phyloP scores from a whole-genome alignment of 352 stramenopile species.

The Phytopythium ostracodes region DNA sequence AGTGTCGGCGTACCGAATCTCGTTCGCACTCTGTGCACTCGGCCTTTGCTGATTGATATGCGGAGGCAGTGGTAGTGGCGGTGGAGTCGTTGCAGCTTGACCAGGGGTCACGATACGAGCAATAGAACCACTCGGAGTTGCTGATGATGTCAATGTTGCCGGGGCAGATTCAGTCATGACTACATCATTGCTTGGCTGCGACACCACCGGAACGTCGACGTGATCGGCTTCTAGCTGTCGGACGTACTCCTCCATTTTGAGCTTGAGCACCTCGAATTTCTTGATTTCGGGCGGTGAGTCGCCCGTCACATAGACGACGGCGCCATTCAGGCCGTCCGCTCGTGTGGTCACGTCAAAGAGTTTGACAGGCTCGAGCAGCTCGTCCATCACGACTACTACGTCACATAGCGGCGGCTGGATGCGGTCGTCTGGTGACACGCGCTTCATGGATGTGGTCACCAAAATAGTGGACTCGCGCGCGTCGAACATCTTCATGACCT shows the following conservation, averaged over 20 bases:
- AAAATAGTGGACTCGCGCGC: slow-evolving; percentile 53
- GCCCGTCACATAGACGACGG: slow-evolving; percentile 71
- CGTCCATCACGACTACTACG: slow-evolving; percentile 75
- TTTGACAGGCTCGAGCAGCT: slow-evolving; percentile 68
- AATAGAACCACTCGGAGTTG: background rate
- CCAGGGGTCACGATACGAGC: background rate
- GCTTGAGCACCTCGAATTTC: slow-evolving; percentile 57
- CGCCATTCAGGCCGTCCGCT: slow-evolving; percentile 31
- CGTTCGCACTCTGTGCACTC: slow-evolving; percentile 21
- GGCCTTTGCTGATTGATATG: background rate
- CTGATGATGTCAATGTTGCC: background rate
- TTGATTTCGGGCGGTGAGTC: slow-evolving; percentile 30
- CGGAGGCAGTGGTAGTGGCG: background rate
- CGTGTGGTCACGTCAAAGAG: slow-evolving; percentile 61
- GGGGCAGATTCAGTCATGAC: background rate
- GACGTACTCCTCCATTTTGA: slow-evolving; percentile 57
- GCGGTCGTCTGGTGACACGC: slow-evolving; percentile 38
- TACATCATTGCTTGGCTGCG: background rate
- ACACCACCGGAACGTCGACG: background rate
- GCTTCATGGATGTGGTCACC: slow-evolving; percentile 76
- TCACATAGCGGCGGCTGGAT: slow-evolving; percentile 48
- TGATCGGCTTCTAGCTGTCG: slow-evolving; percentile 40
- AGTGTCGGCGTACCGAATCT: slow-evolving; percentile 63
- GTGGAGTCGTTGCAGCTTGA: background rate
- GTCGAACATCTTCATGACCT: slow-evolving; percentile 65